Conservation (phyloP, 768 basidiomycete species). For the Amanita molliuscula region DNA sequence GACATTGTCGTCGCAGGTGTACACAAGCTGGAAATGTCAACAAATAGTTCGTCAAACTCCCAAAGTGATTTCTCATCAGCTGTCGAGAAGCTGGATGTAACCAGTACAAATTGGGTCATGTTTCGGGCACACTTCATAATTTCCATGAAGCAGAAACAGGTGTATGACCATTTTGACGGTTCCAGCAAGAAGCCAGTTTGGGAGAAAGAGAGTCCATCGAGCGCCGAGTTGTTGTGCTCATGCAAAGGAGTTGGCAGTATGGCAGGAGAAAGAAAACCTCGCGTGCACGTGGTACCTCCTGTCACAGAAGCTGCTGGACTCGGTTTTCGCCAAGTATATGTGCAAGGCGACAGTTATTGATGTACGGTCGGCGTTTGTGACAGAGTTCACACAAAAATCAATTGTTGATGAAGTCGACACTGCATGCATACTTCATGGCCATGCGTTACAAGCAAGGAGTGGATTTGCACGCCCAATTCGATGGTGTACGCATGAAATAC, state of each 20-base stretch:
- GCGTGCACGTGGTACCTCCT: neutral
- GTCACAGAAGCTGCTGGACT: neutral
- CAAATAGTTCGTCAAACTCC: too few relatives aligned
- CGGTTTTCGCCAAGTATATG: slow-evolving; percentile 1
- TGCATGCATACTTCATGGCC: slow-evolving; percentile 1
- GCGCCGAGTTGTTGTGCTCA: neutral
- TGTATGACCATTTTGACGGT: slow-evolving; percentile 10
- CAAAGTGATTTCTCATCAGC: neutral
- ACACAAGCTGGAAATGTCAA: too few relatives aligned
- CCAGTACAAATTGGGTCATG: slow-evolving; percentile 9
- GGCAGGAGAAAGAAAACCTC: neutral
- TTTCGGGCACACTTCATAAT: slow-evolving; percentile 7
- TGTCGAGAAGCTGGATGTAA: slow-evolving; percentile 10
- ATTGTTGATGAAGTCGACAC: neutral
- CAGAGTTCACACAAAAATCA: neutral
- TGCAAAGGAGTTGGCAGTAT: neutral
- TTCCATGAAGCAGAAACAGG: slow-evolving; percentile 9
- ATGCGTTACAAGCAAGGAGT: neutral
- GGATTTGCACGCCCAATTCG: neutral
- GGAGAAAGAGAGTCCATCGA: neutral
- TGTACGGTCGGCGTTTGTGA: neutral
- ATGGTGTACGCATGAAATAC: neutral
- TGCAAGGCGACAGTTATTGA: neutral
- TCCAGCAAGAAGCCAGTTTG: neutral
- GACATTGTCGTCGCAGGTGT: too few relatives aligned